Base-by-base conservation (phyloP, 768 basidiomycete species). In the Boletus fagicola region DNA sequence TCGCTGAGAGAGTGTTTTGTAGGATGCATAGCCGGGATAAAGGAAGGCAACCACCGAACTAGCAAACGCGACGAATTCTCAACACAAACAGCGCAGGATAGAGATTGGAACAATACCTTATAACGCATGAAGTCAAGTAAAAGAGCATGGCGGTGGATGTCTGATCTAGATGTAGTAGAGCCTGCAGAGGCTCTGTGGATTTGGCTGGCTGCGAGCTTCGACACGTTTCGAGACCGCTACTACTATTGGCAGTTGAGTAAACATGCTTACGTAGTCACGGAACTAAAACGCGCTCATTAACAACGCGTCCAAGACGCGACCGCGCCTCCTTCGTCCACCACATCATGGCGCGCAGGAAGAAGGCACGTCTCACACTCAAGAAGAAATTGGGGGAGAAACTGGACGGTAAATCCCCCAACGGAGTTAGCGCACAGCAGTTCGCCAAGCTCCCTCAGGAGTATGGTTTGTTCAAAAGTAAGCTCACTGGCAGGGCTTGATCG, bases 1-100 rank as follows among this genome's bases (percentile, higher is more conserved):
- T n/a, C 92, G 80, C 64, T 89, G 85, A 38, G 89, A 88, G 33
- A 98, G 82, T 0, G 91, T 86, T 78, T 98, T 98, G 78, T 95
- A 98, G n/a, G 92, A 94, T 31, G 93, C 91, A 75, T 98, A 98
- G 24, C 89, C 90, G 0, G 94, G 94, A 71, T 98, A 96, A 40
- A 95, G 81, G 73, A 93, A 95, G 20, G 87, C 91, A 6, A 78
- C 79, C 36, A 82, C 72, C n/a, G 87, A 86, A 70, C 89, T 90
- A 61, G 45, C 26, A 28, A 28, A 26, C 7, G 4, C 26, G 54
- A 46, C 43, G 42, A 26, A 39, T 45, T 42, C 45, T 56, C 40
- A 51, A 35, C 36, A 18, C 30, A 13, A 42, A 45, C 42, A 18
- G 10, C 4, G 4, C 20, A 40, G n/a, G 79, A 81, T 82, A 7